Base-by-base conservation (phyloP, 164 flowering plant species). In the Chloranthus sessilifolius region DNA sequence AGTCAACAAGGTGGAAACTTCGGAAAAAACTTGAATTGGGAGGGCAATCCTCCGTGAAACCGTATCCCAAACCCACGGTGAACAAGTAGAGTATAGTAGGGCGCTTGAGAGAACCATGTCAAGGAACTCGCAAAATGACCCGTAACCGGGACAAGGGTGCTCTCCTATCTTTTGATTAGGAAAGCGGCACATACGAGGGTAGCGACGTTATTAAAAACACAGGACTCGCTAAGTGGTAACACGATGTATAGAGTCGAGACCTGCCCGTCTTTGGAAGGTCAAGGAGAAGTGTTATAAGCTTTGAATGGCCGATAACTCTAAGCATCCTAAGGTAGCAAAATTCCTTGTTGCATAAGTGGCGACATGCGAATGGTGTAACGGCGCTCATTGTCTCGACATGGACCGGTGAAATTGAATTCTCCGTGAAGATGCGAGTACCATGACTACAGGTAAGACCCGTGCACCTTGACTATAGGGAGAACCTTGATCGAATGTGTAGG, bases 401-500 rank as follows among this genome's bases (percentile, higher is more conserved):
- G 10, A 30, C 34, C 34, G 10, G 34, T 30, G 34, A 30, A 30
- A 30, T 30, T 30, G 34, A 30, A 30, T 30, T 30, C 34, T 30
- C 34, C 10, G 34, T 30, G 34, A 30, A 30, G 34, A 30, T 30
- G 34, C 34, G 34, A 30, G 34, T 30, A 30, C 34, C 34, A 30
- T 30, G 34, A 10, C 34, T 30, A 30, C 7, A 30, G 5, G 34
- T 30, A 38, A 24, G 7, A 21, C 50, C 33, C 1, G 33, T 46
- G 50, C 33, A 46, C 50, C 50, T 46, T 46, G 29, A 46, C 50
- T 46, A 3, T 26, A 46, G 31, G 23, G 50, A 46, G 31, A 46
- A 46, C 33, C 50, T 45, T 45, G 50, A 46, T 46, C 33, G 33
- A 46, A 46, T 46, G 29, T 46, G 50, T 46, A 46, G 31, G 50